Base-by-base conservation (phyloP, 768 basidiomycete genomes). In the Candolleomyces eurysporus region DNA sequence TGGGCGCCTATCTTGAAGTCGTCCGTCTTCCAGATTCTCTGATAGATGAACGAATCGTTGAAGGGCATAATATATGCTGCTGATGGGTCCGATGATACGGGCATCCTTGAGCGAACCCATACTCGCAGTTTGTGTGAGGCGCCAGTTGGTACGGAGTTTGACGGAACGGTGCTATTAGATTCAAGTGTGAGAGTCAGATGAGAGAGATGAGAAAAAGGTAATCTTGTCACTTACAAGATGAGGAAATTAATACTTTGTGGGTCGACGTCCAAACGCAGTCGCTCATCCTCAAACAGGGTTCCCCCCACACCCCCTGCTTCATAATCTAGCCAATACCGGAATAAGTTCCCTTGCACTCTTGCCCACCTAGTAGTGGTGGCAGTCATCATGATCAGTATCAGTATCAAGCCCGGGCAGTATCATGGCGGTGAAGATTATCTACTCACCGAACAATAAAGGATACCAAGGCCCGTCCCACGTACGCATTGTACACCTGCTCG, bases 11-110 rank as follows among this genome's bases (percentile, higher is more conserved):
- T 66, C 67, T 85, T 87, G 69, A 89, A 84, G 16, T 75, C 71
- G 66, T 89, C 87, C 21, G 76, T 76, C 71, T 87, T 87, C 82
- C 84, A 89, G 67, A 90, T 75, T 19, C 87, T 84, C 65, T 88
- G 86, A 70, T 84, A 89, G 60, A 85, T 71, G 66, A 80, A 84
- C 3, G 84, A 80, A 58, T 83, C 80, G 58, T 73, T 72, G 66
- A 77, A 76, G 14, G 79, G 75, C 51, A 80, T 70, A 14, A 68
- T 64, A 42, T 76, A 75, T 22, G 71, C 64, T 7, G 67, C 69
- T 16, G 66, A 66, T 58, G 69, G 75, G 45, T 75, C 72, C 36
- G n/a, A 8, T 17, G 71, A 68, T 48, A 72, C 57, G 22, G 74
- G 76, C 43, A 76, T 70, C 16, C 81, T 76, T 19, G 80, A 80